phyloP scores from a whole-genome alignment of 768 basidiomycete species.

The Omphalotus guepiniiformis region DNA sequence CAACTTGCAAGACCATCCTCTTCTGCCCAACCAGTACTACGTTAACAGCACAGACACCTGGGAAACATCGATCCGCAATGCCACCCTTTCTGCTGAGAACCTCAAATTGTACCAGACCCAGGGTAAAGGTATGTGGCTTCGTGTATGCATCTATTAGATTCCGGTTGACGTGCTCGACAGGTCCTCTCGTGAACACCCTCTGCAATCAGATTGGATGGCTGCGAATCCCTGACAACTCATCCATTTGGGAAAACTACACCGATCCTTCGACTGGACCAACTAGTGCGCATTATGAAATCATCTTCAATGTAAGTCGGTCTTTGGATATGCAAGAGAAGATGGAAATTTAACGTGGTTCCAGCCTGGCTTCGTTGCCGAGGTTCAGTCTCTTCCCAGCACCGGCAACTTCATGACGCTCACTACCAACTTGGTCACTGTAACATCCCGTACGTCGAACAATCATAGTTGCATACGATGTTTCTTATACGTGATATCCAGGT shows the following conservation, averaged over 20 bases:
- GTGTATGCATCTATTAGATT: constrained; percentile 4
- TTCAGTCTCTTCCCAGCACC: constrained; percentile 1
- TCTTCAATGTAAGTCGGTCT: constrained; percentile 21
- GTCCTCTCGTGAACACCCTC: not conserved
- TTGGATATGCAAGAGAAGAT: too few species aligned
- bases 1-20: constrained; percentile 24
- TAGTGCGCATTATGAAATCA: constrained; percentile 31
- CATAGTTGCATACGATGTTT: not conserved
- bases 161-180: not conserved
- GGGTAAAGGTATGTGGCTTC: constrained; percentile 18
- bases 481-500: constrained; percentile 10
- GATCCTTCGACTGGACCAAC: constrained; percentile 35
- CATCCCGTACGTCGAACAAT: constrained; percentile 13
- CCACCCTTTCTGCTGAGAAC: constrained; percentile 8
- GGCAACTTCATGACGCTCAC: constrained; percentile 11
- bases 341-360: not conserved
- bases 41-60: constrained; percentile 12
- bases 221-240: constrained; percentile 22
- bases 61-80: constrained; percentile 12
- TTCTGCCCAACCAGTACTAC: constrained; percentile 1
- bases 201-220: constrained; percentile 16
- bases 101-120: constrained; percentile 16
- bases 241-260: constrained; percentile 22
- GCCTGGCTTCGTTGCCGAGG: not conserved
- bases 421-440: constrained; percentile 6